Base-by-base conservation (phyloP, 495 filamentous ascomycete species). In the Trichoderma gamsii region DNA sequence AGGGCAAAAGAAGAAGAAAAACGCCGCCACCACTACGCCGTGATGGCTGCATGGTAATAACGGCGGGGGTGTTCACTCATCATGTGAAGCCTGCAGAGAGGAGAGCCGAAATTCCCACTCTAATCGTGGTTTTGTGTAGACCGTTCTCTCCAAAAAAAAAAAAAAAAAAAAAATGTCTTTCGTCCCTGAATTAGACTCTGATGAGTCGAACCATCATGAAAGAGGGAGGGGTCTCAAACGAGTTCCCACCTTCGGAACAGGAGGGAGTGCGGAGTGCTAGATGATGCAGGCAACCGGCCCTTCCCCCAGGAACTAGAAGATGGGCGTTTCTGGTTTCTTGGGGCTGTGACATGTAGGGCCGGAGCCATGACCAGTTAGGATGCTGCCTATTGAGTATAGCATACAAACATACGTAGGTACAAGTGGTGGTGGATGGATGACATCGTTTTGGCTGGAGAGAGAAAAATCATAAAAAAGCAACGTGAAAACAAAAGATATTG, bases 241-340 rank as follows among this genome's bases (percentile, higher is more conserved):
- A 46, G 43, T 52, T n/a, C 49, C 49, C 49, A n/a, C 49, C 18
- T 21, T 52, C 49, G 49, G 49, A 52, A 52, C 18, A 52, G 16
- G 49, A 52, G 49, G 49, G 49, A 15, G 46, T n/a, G 43, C 15
- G n/a, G 9, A 44, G 41, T 44, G 46, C 18, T 32, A 61, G 56
- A 8, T 4, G 56, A 61, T 61, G 56, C 56, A 61, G 56, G 56
- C 56, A 61, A 61, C 56, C 56, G 56, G 56, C 56, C 56, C 56
- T 61, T 61, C 23, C 51, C 21, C 51, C 11, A 27, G n/a, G 21
- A 56, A 56, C 51, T 56, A 56, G 51, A 3, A 56, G 51, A 46
- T 46, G 43, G 43, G 43, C 18, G 12, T 46, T 46, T 46, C 18
- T 18, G 12, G 12, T 11, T 46, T 46, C 43, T 46, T 18, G 43